Evolutionary conservation across 768 basidiomycete genomes (phyloP).

Genomic region (Podaxis sp.): DNA sequence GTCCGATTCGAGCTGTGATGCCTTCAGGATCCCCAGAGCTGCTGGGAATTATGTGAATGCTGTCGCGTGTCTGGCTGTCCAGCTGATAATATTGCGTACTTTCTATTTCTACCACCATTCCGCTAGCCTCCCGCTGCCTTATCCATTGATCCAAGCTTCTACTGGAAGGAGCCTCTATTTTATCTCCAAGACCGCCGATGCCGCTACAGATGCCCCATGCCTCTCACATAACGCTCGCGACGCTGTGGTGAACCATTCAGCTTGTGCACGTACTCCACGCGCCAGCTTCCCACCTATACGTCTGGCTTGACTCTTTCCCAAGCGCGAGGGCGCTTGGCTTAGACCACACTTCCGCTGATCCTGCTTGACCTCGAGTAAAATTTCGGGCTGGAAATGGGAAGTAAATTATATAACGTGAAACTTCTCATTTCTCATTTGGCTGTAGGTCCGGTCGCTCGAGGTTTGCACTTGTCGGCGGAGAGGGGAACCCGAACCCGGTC

Average conservation of each 20-base stretch:
- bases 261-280: background rate
- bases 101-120: background rate
- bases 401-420: background rate
- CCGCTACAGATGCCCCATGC: background rate
- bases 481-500: background rate
- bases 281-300: too few relatives aligned
- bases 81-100: background rate
- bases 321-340: background rate
- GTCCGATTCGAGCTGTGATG: background rate
- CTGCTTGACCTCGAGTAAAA: background rate
- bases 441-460: background rate
- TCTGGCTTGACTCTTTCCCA: background rate
- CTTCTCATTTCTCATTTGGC: background rate
- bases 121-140: background rate
- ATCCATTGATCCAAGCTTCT: background rate
- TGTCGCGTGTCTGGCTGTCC: background rate
- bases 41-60: background rate
- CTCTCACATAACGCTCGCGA: background rate
- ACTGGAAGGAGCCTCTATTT: background rate
- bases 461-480: background rate
- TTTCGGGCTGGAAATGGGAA: background rate
- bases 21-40: background rate
- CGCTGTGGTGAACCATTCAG: background rate
- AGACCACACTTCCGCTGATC: background rate
- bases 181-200: background rate